A percentile compares a stretch with the other conserved stretches of the same genome.
phyloP scores from a whole-genome alignment of 306 rosid genomes.

The Canavalia ensiformis region DNA sequence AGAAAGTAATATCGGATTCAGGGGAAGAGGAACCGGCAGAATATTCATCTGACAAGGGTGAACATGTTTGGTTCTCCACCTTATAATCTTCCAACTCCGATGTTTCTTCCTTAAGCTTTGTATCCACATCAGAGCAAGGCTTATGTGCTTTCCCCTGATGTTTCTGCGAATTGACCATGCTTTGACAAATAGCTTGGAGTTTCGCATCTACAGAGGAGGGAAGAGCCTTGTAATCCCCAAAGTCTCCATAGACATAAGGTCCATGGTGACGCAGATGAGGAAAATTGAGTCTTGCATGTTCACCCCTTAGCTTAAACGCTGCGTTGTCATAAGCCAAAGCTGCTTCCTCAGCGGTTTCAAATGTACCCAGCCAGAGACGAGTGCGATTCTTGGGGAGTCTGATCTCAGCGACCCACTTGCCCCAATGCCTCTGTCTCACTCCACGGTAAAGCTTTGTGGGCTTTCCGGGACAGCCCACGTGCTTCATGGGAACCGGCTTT shows the following conservation, averaged over 20 bases:
- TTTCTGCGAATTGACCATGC: conserved; percentile 48
- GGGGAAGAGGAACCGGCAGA: conserved; percentile 64
- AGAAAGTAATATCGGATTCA: conserved; percentile 62
- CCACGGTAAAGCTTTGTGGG: conserved; percentile 75
- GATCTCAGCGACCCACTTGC: conserved; percentile 93
- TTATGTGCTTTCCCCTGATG: conserved; percentile 52
- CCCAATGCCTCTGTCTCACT: conserved; percentile 91
- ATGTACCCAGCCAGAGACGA: conserved; percentile 90
- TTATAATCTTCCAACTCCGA: conserved; percentile 41
- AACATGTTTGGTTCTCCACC: conserved; percentile 53
- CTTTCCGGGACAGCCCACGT: conserved; percentile 50
- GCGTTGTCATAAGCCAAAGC: conserved; percentile 84
- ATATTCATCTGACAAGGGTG: conserved; percentile 53
- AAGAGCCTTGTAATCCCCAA: conserved; percentile 67
- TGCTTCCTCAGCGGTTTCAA: conserved; percentile 81
- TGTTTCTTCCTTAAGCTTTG: conserved; percentile 42
- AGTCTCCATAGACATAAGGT: conserved; percentile 54
- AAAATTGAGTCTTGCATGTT: conserved; percentile 73
- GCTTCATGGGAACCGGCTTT: conserved; percentile 69
- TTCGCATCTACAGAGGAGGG: conserved; percentile 79
- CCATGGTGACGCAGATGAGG: conserved; percentile 72
- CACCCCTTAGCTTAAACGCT: conserved; percentile 80
- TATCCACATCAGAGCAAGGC: conserved; percentile 43
- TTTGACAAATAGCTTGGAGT: conserved; percentile 74
- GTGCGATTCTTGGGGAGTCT: conserved; percentile 85